These are phyloP conservation scores for Claviceps spartinae DNA, from an alignment of 2,329 filamentous ascomycete species.

Conservation along the genomic window DNA sequence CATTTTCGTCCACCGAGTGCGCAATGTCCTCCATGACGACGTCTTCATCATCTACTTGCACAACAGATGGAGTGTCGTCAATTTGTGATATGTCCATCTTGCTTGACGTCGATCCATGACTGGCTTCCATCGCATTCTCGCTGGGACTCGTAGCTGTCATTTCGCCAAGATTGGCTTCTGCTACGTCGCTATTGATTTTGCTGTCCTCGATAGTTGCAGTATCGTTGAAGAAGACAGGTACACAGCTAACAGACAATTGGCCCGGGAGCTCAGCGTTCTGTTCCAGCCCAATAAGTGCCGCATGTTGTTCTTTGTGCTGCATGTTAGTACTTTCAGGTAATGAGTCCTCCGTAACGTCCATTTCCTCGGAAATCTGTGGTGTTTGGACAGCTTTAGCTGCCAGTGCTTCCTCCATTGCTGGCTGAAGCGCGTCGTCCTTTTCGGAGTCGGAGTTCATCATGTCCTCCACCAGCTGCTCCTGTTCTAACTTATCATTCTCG, in stretches of 20 bases:
- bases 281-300: neutral
- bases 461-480: slow-evolving; percentile 20
- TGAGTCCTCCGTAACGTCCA: neutral
- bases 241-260: neutral
- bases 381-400: neutral
- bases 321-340: neutral
- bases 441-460: slow-evolving; percentile 10
- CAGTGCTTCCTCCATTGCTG: neutral
- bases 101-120: neutral
- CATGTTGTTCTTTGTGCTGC: neutral
- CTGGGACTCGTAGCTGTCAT: neutral
- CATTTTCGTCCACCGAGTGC: slow-evolving; percentile 25
- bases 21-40: slow-evolving; percentile 10
- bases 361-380: neutral
- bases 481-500: slow-evolving; percentile 22
- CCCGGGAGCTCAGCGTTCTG: neutral
- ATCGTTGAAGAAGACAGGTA: neutral
- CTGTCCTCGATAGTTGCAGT: neutral
- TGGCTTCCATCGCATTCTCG: neutral
- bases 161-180: neutral
- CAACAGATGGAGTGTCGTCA: neutral
- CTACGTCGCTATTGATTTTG: neutral
- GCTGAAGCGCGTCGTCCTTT: slow-evolving; percentile 1
- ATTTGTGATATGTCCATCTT: neutral
- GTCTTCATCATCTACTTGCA: slow-evolving; percentile 3